A percentile compares a stretch with the other conserved stretches of the same genome.
Evolutionary conservation across 2,329 filamentous ascomycete species (phyloP).

Genomic region (Claviceps digitariae): DNA sequence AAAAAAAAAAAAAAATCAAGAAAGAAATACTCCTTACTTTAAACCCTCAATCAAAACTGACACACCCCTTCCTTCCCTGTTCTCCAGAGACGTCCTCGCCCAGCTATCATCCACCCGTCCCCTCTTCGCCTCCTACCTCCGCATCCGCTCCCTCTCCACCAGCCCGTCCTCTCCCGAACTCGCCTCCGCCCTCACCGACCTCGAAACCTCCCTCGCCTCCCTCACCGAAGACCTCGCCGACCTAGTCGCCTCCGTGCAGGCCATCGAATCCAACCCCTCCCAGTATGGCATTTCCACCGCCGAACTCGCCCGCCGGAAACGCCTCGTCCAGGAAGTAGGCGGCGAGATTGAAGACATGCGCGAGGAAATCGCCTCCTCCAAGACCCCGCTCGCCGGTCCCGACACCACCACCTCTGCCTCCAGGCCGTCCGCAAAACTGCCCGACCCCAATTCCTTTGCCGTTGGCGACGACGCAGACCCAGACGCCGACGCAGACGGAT

Average conservation of each 20-base stretch:
- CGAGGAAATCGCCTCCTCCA: conserved; percentile 45
- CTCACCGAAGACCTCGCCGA: conserved; percentile 78
- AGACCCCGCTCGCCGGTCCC: conserved; percentile 5
- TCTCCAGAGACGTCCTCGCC: conserved; percentile 60
- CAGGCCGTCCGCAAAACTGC: conserved; percentile 30
- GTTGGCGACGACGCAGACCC: conserved; percentile 34
- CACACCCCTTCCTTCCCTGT: background rate
- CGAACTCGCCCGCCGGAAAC: conserved; percentile 68
- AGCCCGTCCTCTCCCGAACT: conserved; percentile 69
- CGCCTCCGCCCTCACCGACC: conserved; percentile 58
- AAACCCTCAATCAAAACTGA: too few species aligned
- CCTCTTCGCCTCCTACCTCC: conserved; percentile 87
- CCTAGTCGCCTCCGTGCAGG: conserved; percentile 73
- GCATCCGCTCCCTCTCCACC: conserved; percentile 77
- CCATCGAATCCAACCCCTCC: conserved; percentile 76
- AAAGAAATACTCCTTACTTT: too few species aligned
- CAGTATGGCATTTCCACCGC: conserved; percentile 73
- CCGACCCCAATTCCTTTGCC: conserved; percentile 43
- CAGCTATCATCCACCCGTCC: conserved; percentile 71
- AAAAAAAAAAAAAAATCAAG: too few species aligned
- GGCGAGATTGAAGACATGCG: conserved; percentile 83
- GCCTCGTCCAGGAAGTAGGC: conserved; percentile 79
- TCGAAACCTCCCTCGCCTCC: conserved; percentile 49
- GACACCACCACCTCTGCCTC: conserved; percentile 15
- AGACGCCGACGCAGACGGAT: conserved; percentile 49